Evolutionary conservation across 1,284 basidiomycete species (phyloP), one percentile per base, ranked within the genome.

Genomic region (Kwoniella shivajii): DNA sequence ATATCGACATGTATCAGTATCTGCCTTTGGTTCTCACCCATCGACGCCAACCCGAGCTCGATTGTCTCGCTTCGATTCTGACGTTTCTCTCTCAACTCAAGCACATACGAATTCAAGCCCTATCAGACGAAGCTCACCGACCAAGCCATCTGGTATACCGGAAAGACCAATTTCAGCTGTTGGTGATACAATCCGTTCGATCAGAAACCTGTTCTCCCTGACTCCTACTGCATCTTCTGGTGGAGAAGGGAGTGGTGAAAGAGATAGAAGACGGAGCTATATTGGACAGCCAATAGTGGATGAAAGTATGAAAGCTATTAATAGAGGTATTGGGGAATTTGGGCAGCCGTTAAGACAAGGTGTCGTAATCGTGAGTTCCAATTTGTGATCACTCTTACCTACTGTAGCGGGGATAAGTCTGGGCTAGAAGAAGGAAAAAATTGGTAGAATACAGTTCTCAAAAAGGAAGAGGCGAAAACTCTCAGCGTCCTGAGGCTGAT

Each of bases 1-100:
- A n/a, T 60, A 60, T 48, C 53, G 54, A 7, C 59, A 60, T 27
- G 59, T 50, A 7, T 49, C 50, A 11, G 54, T 60, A n/a, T 60
- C 59, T 14, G 59, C 50, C 5, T 60, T 57, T 30, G 59, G 59
- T 20, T 56, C 54, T 9, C 50, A 49, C 33, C 59, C 59, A 26
- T 30, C 59, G 7, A 56, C 59, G 10, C 59, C 59, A 10, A 52
- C 49, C 20, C 30, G 36, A n/a, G n/a, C 41, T 14, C 34, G 33
- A 11, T 52, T 50, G 10, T 27, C 18, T 34, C 51, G 18, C 13
- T 33, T 26, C 26, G 22, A 9, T 20, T 49, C 45, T 18, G 39
- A 37, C 3, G 37, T n/a, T 5, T 45, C 42, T 10, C 4, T 13
- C 29, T 22, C 24, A n/a, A 33, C 27, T 20, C 27, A 16, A n/a